A percentile compares a stretch with the other conserved stretches of the same genome.
These are phyloP conservation scores for Xylaria sp. DNA, from an alignment of 2,329 filamentous ascomycete genomes.

Conservation along the genomic window DNA sequence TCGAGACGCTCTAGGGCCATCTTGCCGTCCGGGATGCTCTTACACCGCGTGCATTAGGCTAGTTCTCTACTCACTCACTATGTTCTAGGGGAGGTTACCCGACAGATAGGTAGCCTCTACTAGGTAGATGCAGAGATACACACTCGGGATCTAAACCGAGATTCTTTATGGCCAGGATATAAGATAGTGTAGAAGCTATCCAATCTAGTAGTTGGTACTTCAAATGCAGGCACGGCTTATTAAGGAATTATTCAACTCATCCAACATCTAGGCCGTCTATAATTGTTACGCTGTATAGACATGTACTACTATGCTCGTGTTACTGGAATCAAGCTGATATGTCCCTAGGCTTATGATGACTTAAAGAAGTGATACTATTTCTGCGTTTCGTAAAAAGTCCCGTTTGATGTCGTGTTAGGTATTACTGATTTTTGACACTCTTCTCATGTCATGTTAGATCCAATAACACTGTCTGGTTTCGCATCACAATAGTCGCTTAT, in stretches of 20 bases:
- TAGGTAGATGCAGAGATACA: neutral
- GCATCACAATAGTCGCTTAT: too few relatives aligned
- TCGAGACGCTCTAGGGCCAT: neutral
- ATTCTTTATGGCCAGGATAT: neutral
- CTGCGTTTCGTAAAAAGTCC: too few relatives aligned
- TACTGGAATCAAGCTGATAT: neutral
- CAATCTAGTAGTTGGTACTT: neutral
- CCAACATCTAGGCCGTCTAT: neutral
- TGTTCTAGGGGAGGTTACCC: slow-evolving; percentile 1
- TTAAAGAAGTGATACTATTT: neutral
- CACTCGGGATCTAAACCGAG: neutral
- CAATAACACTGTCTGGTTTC: too few relatives aligned
- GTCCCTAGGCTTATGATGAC: neutral
- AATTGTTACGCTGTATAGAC: too few relatives aligned
- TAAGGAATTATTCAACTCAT: neutral
- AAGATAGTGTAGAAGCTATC: neutral
- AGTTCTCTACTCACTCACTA: slow-evolving; percentile 5
- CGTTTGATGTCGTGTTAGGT: too few relatives aligned
- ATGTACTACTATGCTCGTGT: too few relatives aligned
- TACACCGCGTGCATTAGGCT: neutral
- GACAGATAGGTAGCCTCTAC: neutral
- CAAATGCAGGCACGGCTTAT: neutral
- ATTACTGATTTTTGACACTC: too few relatives aligned
- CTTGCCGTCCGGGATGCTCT: neutral
- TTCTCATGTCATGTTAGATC: too few relatives aligned